Conservation (phyloP, 2,329 filamentous ascomycete genomes). For the Shiraia sp. region DNA sequence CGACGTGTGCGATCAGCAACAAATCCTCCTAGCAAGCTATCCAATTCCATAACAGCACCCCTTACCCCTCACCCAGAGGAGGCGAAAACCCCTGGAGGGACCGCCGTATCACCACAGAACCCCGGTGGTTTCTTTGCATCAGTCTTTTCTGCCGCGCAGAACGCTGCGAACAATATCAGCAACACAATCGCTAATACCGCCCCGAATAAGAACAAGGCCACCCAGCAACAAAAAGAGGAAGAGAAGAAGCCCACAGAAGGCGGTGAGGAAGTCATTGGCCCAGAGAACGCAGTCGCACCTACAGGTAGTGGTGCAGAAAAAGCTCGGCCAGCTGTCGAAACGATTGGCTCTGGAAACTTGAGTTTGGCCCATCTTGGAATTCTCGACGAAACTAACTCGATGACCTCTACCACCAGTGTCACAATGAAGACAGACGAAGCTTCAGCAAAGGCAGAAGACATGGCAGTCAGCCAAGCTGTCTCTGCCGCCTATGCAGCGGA, state of each 20-base stretch:
- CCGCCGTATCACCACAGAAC: slow-evolving; percentile 51
- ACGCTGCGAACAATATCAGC: slow-evolving; percentile 76
- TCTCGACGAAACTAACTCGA: slow-evolving; percentile 60
- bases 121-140: slow-evolving; percentile 80
- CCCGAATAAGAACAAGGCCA: slow-evolving; percentile 55
- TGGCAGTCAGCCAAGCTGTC: slow-evolving; percentile 62
- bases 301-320: slow-evolving; percentile 29
- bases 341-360: slow-evolving; percentile 84
- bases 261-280: slow-evolving; percentile 50
- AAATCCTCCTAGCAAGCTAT: slow-evolving; percentile 78
- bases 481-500: slow-evolving; percentile 61
- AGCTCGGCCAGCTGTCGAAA: slow-evolving; percentile 78
- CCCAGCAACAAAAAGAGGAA: slow-evolving; percentile 35
- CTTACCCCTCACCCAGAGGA: slow-evolving; percentile 79
- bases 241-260: slow-evolving; percentile 33
- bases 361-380: slow-evolving; percentile 89
- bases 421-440: slow-evolving; percentile 54
- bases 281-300: slow-evolving; percentile 28
- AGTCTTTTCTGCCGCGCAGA: slow-evolving; percentile 90
- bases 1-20: slow-evolving; percentile 64
- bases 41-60: slow-evolving; percentile 67
- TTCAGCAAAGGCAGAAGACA: slow-evolving; percentile 61
- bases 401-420: slow-evolving; percentile 63
- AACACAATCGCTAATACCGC: slow-evolving; percentile 72
- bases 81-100: slow-evolving; percentile 61